These are phyloP conservation scores for Linum trigynum DNA, from an alignment of 345 rosid species.

Conservation along the genomic window DNA sequence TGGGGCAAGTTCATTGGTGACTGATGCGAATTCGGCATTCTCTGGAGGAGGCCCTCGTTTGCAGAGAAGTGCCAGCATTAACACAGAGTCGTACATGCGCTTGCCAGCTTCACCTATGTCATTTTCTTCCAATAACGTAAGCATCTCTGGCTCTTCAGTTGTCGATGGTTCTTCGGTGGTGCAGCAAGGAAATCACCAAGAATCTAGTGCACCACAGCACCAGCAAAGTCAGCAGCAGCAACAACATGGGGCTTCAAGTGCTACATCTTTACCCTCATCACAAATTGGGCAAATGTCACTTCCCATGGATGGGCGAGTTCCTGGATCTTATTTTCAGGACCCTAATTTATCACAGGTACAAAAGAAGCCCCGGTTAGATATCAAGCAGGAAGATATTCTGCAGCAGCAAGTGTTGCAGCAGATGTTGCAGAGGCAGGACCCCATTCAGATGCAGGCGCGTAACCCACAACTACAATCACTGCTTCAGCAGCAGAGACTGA, in stretches of 20 bases:
- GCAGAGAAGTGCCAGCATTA: slow-evolving; percentile 94
- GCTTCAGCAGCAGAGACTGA: slow-evolving; percentile 66
- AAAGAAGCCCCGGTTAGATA: slow-evolving; percentile 74
- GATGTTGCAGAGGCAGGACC: slow-evolving; percentile 74
- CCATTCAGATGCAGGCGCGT: slow-evolving; percentile 62
- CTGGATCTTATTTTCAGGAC: slow-evolving; percentile 68
- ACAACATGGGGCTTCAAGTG: slow-evolving; percentile 67
- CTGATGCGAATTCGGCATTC: slow-evolving; percentile 90
- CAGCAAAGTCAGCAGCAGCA: slow-evolving; percentile 48
- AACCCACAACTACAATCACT: slow-evolving; percentile 64
- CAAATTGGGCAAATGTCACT: slow-evolving; percentile 56
- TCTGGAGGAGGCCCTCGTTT: slow-evolving; percentile 85
- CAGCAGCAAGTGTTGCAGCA: slow-evolving; percentile 81
- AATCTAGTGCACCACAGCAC: slow-evolving; percentile 48
- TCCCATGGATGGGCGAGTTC: slow-evolving; percentile 48
- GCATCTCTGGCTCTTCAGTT: slow-evolving; percentile 77
- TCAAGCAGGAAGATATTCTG: slow-evolving; percentile 80
- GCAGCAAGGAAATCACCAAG: slow-evolving; percentile 59
- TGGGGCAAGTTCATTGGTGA: slow-evolving; percentile 88
- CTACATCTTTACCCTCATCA: slow-evolving; percentile 54
- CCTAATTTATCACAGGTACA: slow-evolving; percentile 55
- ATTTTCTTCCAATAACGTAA: slow-evolving; percentile 81
- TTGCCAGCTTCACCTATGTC: slow-evolving; percentile 94
- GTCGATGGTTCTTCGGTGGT: slow-evolving; percentile 76
- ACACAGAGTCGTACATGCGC: slow-evolving; percentile 88